Base-by-base conservation (phyloP, 2,329 filamentous ascomycete species). In the Botrytis elliptica region DNA sequence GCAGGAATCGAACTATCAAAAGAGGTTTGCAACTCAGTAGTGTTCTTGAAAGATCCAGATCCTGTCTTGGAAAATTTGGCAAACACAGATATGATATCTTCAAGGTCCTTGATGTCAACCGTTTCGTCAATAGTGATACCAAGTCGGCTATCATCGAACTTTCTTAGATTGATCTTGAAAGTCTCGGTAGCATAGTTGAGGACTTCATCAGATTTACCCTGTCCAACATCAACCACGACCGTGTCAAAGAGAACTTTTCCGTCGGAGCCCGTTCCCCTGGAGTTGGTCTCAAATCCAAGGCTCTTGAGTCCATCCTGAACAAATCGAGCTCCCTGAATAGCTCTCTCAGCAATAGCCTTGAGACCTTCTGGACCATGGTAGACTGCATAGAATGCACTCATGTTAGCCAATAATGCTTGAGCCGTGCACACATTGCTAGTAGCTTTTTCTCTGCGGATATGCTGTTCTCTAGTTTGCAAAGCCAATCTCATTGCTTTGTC, bases 351-450 rank as follows among this genome's bases (percentile, higher is more conserved):
- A 81, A 98, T 98, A 22, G 89, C 88, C 83, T 90, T 94, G 69
- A 98, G 85, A 29, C 95, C 94, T 71, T 90, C 83, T 0, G 95
- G 95, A 5, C 95, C 95, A 81, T 98, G 95, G 83, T 98, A 98
- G 71, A 98, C 87, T 70, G 94, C 95, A 81, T 97, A 98, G 85
- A 98, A 92, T 72, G 95, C 94, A 78, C 90, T 95, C 93, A 98
- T 98, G 83, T 98, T 98, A 55, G 95, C 95, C 70, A 98, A 86
- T 40, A 98, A 85, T 14, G 95, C 95, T 84, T 98, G 95, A 1
- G 95, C 95, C 1, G 95, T 98, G 85, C 95, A 98, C 74, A 98
- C 95, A 81, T 98, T 98, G 85, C 94, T 97, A 2, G 95, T 98
- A 1, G 95, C 95, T 87, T 98, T 98, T 82, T 98, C 95, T 80